These are phyloP conservation scores for Alternaria arbusti DNA, from an alignment of 2,329 filamentous ascomycete species.

Conservation along the genomic window DNA sequence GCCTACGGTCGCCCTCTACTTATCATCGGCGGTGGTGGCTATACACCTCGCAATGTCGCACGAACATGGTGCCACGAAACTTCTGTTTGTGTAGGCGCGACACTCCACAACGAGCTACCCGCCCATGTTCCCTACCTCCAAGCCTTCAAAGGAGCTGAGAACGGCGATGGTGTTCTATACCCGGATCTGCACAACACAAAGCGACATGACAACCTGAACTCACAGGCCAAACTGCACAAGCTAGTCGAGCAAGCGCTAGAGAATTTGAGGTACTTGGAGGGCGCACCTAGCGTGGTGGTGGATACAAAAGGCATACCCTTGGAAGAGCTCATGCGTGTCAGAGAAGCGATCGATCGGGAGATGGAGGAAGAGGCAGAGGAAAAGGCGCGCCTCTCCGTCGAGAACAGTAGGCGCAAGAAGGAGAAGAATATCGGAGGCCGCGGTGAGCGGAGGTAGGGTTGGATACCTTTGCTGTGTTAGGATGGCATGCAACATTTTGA, in stretches of 20 bases:
- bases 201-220: constrained; percentile 77
- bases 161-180: constrained; percentile 73
- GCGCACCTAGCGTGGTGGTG: constrained; percentile 76
- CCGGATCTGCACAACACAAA: constrained; percentile 83
- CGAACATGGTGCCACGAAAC: constrained; percentile 98
- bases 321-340: constrained; percentile 61
- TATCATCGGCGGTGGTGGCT: constrained; percentile 92
- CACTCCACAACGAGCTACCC: constrained; percentile 76
- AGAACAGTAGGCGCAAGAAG: constrained; percentile 47
- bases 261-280: constrained; percentile 83
- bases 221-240: constrained; percentile 74
- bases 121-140: constrained; percentile 82
- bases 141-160: constrained; percentile 82
- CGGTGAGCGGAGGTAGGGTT: constrained; percentile 46
- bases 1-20: constrained; percentile 79
- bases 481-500: not conserved
- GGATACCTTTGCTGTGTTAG: not conserved
- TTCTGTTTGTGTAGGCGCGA: constrained; percentile 79
- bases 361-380: constrained; percentile 70
- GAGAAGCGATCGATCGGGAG: constrained; percentile 72
- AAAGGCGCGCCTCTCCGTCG: constrained; percentile 64
- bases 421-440: constrained; percentile 56
- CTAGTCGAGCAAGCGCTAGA: constrained; percentile 81
- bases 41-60: constrained; percentile 95
- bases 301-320: constrained; percentile 82